Evolutionary conservation across 345 rosid genomes (phyloP).

Genomic region (Pseudoturritis turrita): DNA sequence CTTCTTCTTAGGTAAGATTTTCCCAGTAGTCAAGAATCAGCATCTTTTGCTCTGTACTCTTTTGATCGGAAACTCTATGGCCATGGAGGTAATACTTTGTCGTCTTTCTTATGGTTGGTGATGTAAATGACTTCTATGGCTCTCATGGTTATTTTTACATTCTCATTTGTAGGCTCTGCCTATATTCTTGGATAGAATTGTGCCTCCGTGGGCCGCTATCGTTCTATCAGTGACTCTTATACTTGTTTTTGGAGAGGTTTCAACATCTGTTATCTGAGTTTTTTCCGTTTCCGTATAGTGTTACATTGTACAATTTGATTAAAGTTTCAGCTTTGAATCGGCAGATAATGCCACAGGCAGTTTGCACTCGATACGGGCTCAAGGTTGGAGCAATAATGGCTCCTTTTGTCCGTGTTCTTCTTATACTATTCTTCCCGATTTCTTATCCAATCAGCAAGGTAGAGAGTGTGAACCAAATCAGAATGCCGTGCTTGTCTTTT

Average conservation of each 20-base stretch:
- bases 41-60: conserved; percentile 91
- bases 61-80: conserved; percentile 84
- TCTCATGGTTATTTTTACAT: not conserved
- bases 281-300: not conserved
- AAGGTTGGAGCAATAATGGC: conserved; percentile 85
- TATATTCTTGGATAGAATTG: conserved; percentile 78
- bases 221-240: conserved; percentile 78
- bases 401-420: conserved; percentile 74
- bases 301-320: not conserved
- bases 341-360: conserved; percentile 90
- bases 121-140: not conserved
- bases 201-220: conserved; percentile 79
- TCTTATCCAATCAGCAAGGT: conserved; percentile 98
- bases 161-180: conserved; percentile 57
- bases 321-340: not conserved
- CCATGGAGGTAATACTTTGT: conserved; percentile 69
- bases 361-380: conserved; percentile 91
- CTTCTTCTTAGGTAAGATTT: conserved; percentile 64
- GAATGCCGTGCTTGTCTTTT: too few species aligned
- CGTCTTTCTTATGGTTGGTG: not conserved
- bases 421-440: conserved; percentile 67
- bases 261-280: not conserved
- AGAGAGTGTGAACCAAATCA: not conserved
- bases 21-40: conserved; percentile 91
- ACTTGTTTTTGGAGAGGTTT: conserved; percentile 86